Percentiles rank a stretch among this genome's conserved stretches.
These are phyloP conservation scores for Microglena sp. DNA, from an alignment of 139 green algal genomes.

Conservation along the genomic window DNA sequence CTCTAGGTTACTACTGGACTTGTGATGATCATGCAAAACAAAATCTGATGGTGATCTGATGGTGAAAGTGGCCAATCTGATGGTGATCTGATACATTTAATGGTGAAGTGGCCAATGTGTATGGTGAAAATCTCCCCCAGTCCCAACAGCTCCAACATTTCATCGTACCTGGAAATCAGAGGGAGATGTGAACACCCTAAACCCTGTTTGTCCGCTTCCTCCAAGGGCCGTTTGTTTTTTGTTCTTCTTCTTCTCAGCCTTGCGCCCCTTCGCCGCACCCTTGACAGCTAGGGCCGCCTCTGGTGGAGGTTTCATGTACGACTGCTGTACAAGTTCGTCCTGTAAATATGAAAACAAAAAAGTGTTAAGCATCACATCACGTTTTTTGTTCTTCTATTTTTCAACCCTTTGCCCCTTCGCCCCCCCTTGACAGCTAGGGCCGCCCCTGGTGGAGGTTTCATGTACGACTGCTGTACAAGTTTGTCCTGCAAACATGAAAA, in stretches of 20 bases:
- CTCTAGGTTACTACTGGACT: no score
- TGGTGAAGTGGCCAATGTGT: no score
- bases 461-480: slow-evolving; percentile 47
- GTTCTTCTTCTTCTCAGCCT: slow-evolving; percentile 25
- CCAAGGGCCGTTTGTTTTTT: slow-evolving; percentile 9
- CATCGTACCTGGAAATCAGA: no score
- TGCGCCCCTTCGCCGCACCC: slow-evolving; percentile 46
- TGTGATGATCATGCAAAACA: no score
- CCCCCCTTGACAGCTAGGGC: slow-evolving; percentile 51
- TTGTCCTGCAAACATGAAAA: slow-evolving; percentile 49
- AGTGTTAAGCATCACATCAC: background rate
- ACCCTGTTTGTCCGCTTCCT: background rate
- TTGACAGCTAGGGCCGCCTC: slow-evolving; percentile 56
- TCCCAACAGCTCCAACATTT: no score
- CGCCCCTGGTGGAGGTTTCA: slow-evolving; percentile 55
- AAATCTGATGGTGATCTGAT: no score
- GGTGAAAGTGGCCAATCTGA: no score
- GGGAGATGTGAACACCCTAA: no score
- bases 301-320: slow-evolving; percentile 53
- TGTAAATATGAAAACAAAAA: slow-evolving; percentile 21
- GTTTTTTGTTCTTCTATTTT: slow-evolving; percentile 19
- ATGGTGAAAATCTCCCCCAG: no score
- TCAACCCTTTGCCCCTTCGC: slow-evolving; percentile 43
- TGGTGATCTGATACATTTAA: no score
- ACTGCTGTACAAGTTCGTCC: slow-evolving; percentile 58